Evolutionary conservation across 139 green algal species (phyloP).

Genomic region (Chlorella sp.): DNA sequence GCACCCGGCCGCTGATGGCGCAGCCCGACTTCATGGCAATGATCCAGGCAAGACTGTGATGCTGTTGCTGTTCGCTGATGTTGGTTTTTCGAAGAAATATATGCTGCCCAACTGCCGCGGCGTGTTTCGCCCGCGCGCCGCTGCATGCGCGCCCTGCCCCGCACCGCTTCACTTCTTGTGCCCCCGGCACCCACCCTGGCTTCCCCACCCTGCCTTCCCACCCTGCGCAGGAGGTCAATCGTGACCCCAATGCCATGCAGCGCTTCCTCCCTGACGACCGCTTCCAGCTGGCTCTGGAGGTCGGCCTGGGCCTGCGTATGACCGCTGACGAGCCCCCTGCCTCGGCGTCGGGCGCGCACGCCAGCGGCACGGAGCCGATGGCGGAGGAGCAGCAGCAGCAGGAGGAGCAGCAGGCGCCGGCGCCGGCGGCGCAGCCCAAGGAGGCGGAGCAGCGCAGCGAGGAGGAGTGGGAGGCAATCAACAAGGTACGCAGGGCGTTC

Average conservation of each 20-base stretch:
- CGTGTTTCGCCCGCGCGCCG: too few species aligned
- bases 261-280: constrained; percentile 69
- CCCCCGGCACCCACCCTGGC: too few species aligned
- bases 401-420: neutral
- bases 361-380: neutral
- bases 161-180: too few species aligned
- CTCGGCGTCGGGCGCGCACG: neutral
- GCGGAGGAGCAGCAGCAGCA: constrained; percentile 23
- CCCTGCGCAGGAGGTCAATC: constrained; percentile 79
- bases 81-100: too few species aligned
- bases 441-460: constrained; percentile 30
- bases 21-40: constrained; percentile 94
- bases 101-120: too few species aligned
- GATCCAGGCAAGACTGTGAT: too few species aligned
- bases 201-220: too few species aligned
- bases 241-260: constrained; percentile 53
- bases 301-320: constrained; percentile 62
- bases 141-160: too few species aligned
- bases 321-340: neutral
- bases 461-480: constrained; percentile 30
- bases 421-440: constrained; percentile 7
- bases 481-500: too few species aligned
- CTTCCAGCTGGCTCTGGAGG: constrained; percentile 68
- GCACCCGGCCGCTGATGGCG: constrained; percentile 70
- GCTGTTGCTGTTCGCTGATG: too few species aligned